phyloP scores from a whole-genome alignment of 768 basidiomycete species.

The Phanerodontia chrysosporium region DNA sequence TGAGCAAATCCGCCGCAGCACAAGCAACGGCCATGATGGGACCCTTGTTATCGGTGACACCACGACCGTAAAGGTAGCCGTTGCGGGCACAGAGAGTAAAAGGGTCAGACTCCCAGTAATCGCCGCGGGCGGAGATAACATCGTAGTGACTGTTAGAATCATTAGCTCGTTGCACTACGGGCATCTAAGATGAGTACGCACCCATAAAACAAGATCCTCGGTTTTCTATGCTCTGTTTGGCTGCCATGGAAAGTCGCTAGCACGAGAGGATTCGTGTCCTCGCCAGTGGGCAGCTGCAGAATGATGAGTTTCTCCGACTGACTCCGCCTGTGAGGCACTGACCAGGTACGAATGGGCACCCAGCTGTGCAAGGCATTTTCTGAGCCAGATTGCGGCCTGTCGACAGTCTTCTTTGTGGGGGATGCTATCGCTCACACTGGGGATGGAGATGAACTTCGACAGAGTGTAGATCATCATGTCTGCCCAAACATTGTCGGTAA shows the following conservation, averaged over 20 bases:
- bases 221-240: conserved; percentile 50
- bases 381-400: conserved; percentile 90
- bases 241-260: conserved; percentile 82
- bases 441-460: conserved; percentile 82
- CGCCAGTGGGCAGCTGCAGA: conserved; percentile 67
- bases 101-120: conserved; percentile 81
- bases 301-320: neutral
- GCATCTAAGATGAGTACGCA: conserved; percentile 22
- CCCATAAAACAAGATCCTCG: conserved; percentile 89
- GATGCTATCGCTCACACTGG: conserved; percentile 72
- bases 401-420: conserved; percentile 81
- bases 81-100: conserved; percentile 80
- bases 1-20: conserved; percentile 79
- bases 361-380: conserved; percentile 81
- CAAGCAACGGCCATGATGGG: conserved; percentile 89
- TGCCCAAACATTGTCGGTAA: conserved; percentile 15
- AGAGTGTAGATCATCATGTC: conserved; percentile 78
- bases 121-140: conserved; percentile 76
- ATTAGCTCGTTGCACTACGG: neutral
- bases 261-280: conserved; percentile 82
- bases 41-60: conserved; percentile 94
- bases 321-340: conserved; percentile 19
- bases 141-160: conserved; percentile 79
- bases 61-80: conserved; percentile 87
- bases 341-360: conserved; percentile 82